Evolutionary conservation across 768 basidiomycete species (phyloP), one percentile per base, ranked within the genome.

Genomic region (Boletus rubropictus): DNA sequence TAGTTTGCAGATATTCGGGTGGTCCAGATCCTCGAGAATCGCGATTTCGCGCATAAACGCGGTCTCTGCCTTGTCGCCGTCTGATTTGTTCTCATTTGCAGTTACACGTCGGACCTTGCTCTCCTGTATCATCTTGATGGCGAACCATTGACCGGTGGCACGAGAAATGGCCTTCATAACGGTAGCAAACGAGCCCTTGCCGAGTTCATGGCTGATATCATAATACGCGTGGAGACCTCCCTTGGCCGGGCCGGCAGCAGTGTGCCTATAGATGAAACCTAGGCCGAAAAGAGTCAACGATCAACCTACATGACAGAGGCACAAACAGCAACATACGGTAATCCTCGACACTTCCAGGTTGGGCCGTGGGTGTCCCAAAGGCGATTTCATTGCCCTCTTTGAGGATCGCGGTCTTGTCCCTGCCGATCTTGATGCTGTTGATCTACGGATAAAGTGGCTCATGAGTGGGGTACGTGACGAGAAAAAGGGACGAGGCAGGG

Each of bases 111-210:
- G 72, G 47, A 75, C 70, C 71, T 73, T 70, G 54, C 50, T 69
- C 11, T 62, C 72, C 35, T 81, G 74, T 50, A 94, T 90, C 72
- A 91, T 84, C 72, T 98, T 98, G 65, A 94, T 81, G 0, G 95
- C 95, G 52, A 78, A 84, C 75, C 81, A 81, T 47, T 77, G 69
- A 10, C 90, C 90, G 10, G 84, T 85, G 18, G 67, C 64, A 9
- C 82, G 79, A 55, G 81, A 76, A 37, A 93, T 72, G 1, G 89
- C 92, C 62, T 86, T 88, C 71, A 84, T 78, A 17, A 97, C 95
- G 9, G 84, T 85, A 4, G 92, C 95, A 61, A 96, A 98, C 3
- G 89, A 83, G 8, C 95, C 95, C 56, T 84, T 85, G 44, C 95
- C 95, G 3, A 97, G 78, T 63, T 88, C 84, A 42, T 71, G 63